phyloP scores from a whole-genome alignment of 2,329 filamentous ascomycete genomes.

The Fusarium poae region DNA sequence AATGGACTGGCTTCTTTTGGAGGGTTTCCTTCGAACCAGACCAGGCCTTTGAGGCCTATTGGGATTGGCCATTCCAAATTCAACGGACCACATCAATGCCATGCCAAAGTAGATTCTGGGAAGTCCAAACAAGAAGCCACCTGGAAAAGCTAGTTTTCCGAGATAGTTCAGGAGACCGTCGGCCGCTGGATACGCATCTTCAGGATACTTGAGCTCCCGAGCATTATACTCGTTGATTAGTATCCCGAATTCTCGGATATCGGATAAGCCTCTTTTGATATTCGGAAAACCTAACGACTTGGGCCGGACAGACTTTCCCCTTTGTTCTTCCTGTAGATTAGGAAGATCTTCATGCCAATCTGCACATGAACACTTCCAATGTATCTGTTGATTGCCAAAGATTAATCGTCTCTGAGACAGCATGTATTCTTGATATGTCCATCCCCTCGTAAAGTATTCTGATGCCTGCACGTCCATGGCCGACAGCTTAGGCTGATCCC shows the following conservation, averaged over 20 bases:
- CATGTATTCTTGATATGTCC: conserved; percentile 7
- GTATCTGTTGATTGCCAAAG: conserved; percentile 2
- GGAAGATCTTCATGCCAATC: conserved; percentile 3
- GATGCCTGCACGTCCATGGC: not conserved
- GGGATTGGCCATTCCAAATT: not conserved
- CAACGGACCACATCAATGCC: not conserved
- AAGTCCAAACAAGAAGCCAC: not conserved
- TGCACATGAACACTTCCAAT: conserved; percentile 7
- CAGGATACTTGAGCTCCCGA: not conserved
- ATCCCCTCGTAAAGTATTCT: not conserved
- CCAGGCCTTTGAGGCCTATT: not conserved
- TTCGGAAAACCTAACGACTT: not conserved
- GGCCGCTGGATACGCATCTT: conserved; percentile 1
- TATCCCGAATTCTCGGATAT: not conserved
- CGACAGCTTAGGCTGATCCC: not conserved
- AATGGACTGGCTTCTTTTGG: not conserved
- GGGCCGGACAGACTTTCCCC: not conserved
- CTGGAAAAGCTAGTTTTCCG: not conserved
- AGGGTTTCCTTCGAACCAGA: not conserved
- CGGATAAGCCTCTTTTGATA: not conserved
- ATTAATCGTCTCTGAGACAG: not conserved
- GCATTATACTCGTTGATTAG: conserved; percentile 4
- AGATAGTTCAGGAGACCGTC: conserved; percentile 1
- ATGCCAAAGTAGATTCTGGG: not conserved
- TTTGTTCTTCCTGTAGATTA: not conserved